These are phyloP conservation scores for Pelargonium exstipulatum DNA, from an alignment of 441 rosid species.

Conservation along the genomic window DNA sequence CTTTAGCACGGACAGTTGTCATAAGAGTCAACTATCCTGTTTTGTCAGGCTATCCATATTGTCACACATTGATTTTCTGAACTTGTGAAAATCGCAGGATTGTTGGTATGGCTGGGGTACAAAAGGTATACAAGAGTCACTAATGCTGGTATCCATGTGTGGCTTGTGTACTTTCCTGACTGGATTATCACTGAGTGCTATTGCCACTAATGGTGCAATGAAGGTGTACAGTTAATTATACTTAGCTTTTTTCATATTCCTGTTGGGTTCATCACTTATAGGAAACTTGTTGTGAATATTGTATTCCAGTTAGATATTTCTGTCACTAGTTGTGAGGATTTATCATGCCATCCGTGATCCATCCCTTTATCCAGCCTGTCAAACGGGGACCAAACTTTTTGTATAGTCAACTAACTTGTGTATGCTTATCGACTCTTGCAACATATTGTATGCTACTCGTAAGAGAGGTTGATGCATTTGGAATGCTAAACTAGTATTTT, in stretches of 20 bases:
- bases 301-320: neutral
- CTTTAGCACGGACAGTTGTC: neutral
- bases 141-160: conserved; percentile 77
- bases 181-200: conserved; percentile 90
- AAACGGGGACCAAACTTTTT: neutral
- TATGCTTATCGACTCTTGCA: neutral
- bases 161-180: conserved; percentile 95
- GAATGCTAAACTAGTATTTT: neutral
- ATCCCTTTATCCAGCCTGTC: neutral
- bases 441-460: neutral
- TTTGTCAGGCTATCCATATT: neutral
- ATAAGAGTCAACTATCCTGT: neutral
- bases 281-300: neutral
- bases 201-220: conserved; percentile 99
- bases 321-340: neutral
- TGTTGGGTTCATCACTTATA: neutral
- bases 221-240: conserved; percentile 43
- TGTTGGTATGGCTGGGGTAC: conserved; percentile 97
- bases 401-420: neutral
- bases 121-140: conserved; percentile 83
- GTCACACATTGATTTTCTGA: conserved; percentile 8
- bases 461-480: too few species aligned
- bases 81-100: conserved; percentile 54
- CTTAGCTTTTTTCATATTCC: neutral
- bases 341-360: neutral